Evolutionary conservation across 208 protist genomes (phyloP).

Genomic region (Trypanosoma grayi): DNA sequence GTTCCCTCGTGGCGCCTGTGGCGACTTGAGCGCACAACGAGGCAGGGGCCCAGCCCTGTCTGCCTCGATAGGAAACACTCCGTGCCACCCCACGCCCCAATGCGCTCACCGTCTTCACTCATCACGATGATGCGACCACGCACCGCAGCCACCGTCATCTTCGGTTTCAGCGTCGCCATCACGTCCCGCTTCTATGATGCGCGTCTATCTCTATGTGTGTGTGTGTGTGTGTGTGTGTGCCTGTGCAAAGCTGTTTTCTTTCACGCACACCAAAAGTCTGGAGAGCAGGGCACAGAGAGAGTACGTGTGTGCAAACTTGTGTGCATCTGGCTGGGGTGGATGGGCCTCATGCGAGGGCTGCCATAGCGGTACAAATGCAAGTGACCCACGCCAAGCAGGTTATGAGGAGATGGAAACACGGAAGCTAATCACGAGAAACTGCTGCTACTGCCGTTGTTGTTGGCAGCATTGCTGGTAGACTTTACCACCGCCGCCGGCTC

Average conservation of each 20-base stretch:
- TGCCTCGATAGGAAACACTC: constrained; percentile 83
- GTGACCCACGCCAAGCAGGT: background rate
- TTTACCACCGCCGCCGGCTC: constrained; percentile 29
- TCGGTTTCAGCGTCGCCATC: constrained; percentile 34
- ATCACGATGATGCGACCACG: constrained; percentile 57
- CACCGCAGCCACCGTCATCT: constrained; percentile 58
- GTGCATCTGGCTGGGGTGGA: no score
- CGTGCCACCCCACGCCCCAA: constrained; percentile 81
- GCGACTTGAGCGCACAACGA: constrained; percentile 67
- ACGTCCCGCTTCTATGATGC: background rate
- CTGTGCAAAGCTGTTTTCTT: background rate
- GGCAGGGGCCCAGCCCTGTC: constrained; percentile 62
- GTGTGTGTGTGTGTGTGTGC: background rate
- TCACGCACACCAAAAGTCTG: background rate
- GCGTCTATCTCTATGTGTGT: background rate
- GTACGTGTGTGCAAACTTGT: no score
- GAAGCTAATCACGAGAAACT: background rate
- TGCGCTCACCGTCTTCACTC: constrained; percentile 56
- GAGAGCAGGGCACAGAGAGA: no score
- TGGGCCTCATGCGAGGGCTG: no score
- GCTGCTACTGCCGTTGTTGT: background rate
- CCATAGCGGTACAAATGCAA: background rate
- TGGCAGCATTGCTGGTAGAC: background rate
- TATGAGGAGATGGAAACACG: background rate
- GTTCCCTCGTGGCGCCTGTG: constrained; percentile 66